These are phyloP conservation scores for Pythium rhizo-oryzae DNA, from an alignment of 352 stramenopile species.

Conservation along the genomic window DNA sequence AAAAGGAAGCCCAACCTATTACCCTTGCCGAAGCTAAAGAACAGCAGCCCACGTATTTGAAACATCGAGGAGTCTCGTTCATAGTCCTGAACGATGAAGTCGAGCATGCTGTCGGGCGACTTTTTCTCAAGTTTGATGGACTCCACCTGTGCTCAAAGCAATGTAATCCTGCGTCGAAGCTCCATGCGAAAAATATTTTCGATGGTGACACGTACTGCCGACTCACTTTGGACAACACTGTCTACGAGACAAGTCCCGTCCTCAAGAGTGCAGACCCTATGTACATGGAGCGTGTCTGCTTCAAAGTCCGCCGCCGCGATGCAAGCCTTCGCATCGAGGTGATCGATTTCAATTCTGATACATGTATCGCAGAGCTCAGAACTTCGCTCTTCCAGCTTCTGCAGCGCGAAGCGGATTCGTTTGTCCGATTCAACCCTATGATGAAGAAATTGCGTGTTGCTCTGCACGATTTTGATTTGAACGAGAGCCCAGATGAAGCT, in stretches of 20 bases:
- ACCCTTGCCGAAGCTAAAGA: background rate
- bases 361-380: conserved; percentile 63
- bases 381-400: conserved; percentile 83
- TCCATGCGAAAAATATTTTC: conserved; percentile 88
- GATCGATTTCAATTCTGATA: conserved; percentile 85
- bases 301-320: conserved; percentile 64
- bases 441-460: conserved; percentile 49
- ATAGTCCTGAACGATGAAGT: conserved; percentile 54
- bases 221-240: conserved; percentile 59
- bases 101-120: conserved; percentile 42
- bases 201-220: conserved; percentile 87
- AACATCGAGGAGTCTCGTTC: conserved; percentile 40
- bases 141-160: conserved; percentile 86
- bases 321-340: conserved; percentile 68
- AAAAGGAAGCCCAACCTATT: background rate
- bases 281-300: conserved; percentile 84
- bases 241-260: conserved; percentile 83
- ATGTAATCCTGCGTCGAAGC: conserved; percentile 56
- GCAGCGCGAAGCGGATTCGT: conserved; percentile 69
- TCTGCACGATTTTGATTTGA: conserved; percentile 50
- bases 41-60: conserved; percentile 6
- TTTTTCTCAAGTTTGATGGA: conserved; percentile 81
- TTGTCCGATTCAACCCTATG: conserved; percentile 54
- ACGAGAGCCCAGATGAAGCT: conserved; percentile 31
- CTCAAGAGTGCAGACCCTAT: conserved; percentile 87